Evolutionary conservation across 495 filamentous ascomycete genomes (phyloP).

Genomic region (Acidomyces sp.): DNA sequence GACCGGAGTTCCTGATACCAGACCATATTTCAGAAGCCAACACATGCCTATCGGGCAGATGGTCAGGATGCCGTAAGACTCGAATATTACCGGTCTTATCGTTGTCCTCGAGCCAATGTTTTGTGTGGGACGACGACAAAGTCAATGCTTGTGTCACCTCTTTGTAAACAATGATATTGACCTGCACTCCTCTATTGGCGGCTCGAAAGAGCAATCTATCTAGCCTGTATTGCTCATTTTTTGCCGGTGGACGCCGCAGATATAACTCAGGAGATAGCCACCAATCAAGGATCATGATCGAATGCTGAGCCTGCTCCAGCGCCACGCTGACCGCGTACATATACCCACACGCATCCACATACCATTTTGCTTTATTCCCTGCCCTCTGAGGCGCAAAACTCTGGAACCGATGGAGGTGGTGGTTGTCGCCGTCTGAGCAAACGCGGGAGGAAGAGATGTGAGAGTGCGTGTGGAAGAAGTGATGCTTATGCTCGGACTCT

Average conservation of each 20-base stretch:
- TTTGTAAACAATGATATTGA: constrained; percentile 93
- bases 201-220: constrained; percentile 82
- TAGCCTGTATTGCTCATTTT: constrained; percentile 72
- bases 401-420: constrained; percentile 53
- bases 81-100: constrained; percentile 50
- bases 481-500: constrained; percentile 3
- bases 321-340: constrained; percentile 81
- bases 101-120: constrained; percentile 44
- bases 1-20: constrained; percentile 39
- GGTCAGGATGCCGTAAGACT: constrained; percentile 87
- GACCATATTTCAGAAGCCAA: constrained; percentile 37
- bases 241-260: constrained; percentile 68
- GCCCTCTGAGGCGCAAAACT: constrained; percentile 65
- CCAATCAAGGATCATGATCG: constrained; percentile 91
- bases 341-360: constrained; percentile 84
- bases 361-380: constrained; percentile 70
- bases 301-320: constrained; percentile 68
- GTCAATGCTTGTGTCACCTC: constrained; percentile 80
- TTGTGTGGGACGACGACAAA: constrained; percentile 73
- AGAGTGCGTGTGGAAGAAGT: constrained; percentile 26
- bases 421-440: constrained; percentile 32
- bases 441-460: constrained; percentile 39
- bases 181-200: constrained; percentile 71
- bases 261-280: constrained; percentile 88
- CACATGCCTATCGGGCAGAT: constrained; percentile 57